Conservation (phyloP, 352 stramenopile genomes). For the Phytophthora cajani region DNA sequence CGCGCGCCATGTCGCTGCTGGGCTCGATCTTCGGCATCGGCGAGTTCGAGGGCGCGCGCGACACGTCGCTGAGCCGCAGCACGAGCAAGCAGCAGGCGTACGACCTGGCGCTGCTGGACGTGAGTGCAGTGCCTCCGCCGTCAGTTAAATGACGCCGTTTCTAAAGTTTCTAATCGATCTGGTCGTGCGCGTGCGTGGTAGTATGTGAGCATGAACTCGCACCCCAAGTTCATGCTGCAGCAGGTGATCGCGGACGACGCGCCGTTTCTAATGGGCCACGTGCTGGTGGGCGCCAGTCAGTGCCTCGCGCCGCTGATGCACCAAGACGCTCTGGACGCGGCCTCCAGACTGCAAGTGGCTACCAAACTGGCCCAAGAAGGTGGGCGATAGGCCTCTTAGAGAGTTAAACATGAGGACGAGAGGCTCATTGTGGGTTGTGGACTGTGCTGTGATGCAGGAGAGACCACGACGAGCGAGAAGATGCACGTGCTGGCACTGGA, state of each 20-base stretch:
- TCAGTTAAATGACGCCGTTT: background rate
- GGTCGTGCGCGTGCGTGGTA: slow-evolving; percentile 17
- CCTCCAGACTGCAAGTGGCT: slow-evolving; percentile 35
- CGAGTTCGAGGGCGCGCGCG: slow-evolving; percentile 76
- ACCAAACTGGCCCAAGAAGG: slow-evolving; percentile 47
- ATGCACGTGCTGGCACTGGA: slow-evolving; percentile 80
- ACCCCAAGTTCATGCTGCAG: slow-evolving; percentile 78
- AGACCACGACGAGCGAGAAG: slow-evolving; percentile 56
- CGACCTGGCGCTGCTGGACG: slow-evolving; percentile 71
- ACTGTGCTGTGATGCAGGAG: slow-evolving; percentile 15
- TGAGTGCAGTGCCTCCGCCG: slow-evolving; percentile 18
- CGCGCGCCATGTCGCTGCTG: slow-evolving; percentile 69
- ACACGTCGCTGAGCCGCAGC: slow-evolving; percentile 58
- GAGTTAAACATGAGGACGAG: slow-evolving; percentile 10
- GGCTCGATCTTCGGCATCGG: slow-evolving; percentile 83
- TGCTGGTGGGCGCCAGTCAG: slow-evolving; percentile 81
- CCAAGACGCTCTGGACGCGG: slow-evolving; percentile 68
- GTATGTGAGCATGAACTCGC: slow-evolving; percentile 84
- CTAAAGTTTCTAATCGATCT: slow-evolving; percentile 29
- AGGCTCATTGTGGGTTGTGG: slow-evolving; percentile 1
- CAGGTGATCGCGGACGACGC: slow-evolving; percentile 66
- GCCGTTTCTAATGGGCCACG: slow-evolving; percentile 85
- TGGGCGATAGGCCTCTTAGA: slow-evolving; percentile 13
- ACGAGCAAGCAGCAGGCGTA: slow-evolving; percentile 80
- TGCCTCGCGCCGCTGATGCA: slow-evolving; percentile 70